Evolutionary conservation across 257 asterid genomes (phyloP), one percentile per base, ranked within the genome.

Genomic region (Leonotis leonurus): DNA sequence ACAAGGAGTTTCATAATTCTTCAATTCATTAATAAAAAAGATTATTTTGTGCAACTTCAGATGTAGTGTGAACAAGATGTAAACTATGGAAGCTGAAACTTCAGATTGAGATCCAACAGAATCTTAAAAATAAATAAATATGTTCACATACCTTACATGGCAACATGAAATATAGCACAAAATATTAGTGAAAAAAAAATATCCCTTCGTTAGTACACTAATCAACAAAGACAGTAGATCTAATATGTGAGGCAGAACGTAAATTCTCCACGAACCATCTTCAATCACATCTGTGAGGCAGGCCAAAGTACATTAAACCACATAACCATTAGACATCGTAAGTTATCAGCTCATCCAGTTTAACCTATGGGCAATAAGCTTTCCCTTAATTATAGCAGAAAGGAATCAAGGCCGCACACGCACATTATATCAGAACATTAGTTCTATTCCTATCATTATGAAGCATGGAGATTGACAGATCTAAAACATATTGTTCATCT

Each of bases 121-220:
- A 59, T 37, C 56, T 50, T n/a, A 40, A n/a, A 63, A 18, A 35
- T 53, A 16, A 27, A 44, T 40, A 17, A 17, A 64, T 22, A 26
- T 5, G n/a, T 41, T 45, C 73, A 65, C 76, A 50, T 73, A 73
- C 64, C 45, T 14, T 40, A 41, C 51, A 24, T 46, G n/a, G 2
- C 11, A 32, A 36, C 13, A 48, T 37, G 24, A 14, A 68, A 20
- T 67, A 73, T 16, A 45, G n/a, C 46, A 33, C 10, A 25, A 17
- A 13, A 27, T 27, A 40, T 10, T n/a, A 55, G 22, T 24, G 27
- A 56, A 63, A 56, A 44, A 44, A 18, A 6, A 17, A 45, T 45
- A 35, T 6, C 40, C 41, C 37, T 13, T 45, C n/a, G n/a, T n/a
- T n/a, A n/a, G n/a, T n/a, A 39, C 21, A 73, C 8, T 16, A 29